These are phyloP conservation scores for Geotrichum carabidarum DNA, from an alignment of 1,139 yeast genomes.

Conservation along the genomic window DNA sequence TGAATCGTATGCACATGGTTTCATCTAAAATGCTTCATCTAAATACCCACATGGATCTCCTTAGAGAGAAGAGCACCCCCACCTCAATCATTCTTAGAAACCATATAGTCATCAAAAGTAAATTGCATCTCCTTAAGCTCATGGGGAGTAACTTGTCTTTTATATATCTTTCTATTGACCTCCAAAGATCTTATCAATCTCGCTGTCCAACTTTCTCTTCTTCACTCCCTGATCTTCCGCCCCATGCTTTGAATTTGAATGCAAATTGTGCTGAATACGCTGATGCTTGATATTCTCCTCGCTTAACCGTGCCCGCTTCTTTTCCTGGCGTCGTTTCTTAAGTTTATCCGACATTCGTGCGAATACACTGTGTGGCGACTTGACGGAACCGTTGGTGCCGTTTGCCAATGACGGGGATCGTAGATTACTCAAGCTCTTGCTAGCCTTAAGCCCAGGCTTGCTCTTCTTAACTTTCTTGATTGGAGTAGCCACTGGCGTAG, in stretches of 20 bases:
- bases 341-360: conserved; percentile 17
- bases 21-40: too few relatives aligned
- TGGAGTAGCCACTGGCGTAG: neutral
- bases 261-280: neutral
- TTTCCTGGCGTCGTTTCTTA: conserved; percentile 1
- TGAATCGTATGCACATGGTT: too few relatives aligned
- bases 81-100: too few relatives aligned
- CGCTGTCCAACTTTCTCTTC: conserved; percentile 22
- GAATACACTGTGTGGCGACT: conserved; percentile 12
- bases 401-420: neutral
- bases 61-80: too few relatives aligned
- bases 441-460: neutral
- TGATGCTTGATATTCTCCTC: neutral
- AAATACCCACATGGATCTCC: too few relatives aligned
- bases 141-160: neutral
- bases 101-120: too few relatives aligned
- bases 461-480: neutral
- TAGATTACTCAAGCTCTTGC: conserved; percentile 6
- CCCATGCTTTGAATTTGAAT: neutral
- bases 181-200: conserved; percentile 31
- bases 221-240: conserved; percentile 1
- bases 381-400: neutral
- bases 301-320: conserved; percentile 5
- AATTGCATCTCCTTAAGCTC: neutral
- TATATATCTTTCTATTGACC: neutral